phyloP scores from a whole-genome alignment of 2,329 filamentous ascomycete genomes.

The Elsinoe ampelina region DNA sequence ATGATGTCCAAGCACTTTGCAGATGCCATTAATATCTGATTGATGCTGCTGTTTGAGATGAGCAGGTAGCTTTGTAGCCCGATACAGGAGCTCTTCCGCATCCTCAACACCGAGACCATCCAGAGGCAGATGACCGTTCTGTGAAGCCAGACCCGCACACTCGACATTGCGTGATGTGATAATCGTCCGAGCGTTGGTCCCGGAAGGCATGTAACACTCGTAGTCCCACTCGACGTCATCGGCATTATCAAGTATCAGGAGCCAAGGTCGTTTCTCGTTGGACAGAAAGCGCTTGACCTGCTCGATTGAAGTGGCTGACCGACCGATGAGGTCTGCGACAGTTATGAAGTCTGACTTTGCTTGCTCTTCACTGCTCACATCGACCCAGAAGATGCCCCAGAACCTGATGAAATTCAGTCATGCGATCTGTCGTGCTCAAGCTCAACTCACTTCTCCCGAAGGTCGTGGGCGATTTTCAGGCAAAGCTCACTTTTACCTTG shows the following conservation, averaged over 20 bases:
- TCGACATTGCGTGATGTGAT: neutral
- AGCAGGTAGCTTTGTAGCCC: neutral
- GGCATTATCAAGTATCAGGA: constrained; percentile 23
- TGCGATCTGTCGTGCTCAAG: constrained; percentile 23
- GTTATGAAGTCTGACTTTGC: constrained; percentile 22
- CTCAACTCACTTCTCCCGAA: neutral
- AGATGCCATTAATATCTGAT: neutral
- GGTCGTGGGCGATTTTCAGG: neutral
- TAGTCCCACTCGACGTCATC: constrained; percentile 16
- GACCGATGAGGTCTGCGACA: constrained; percentile 18
- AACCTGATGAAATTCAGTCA: constrained; percentile 22
- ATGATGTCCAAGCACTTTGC: constrained; percentile 17
- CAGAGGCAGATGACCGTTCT: neutral
- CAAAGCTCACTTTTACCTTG: constrained; percentile 26
- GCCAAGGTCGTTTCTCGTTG: constrained; percentile 18
- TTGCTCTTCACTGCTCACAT: constrained; percentile 19
- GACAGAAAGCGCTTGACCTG: constrained; percentile 17
- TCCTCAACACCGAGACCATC: neutral
- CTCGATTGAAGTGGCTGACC: neutral
- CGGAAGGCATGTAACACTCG: neutral
- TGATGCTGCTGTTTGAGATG: neutral
- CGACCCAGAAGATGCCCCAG: constrained; percentile 29
- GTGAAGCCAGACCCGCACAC: neutral
- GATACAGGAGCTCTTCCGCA: neutral
- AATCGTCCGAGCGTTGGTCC: neutral